These are phyloP conservation scores for Turritis glabra DNA, from an alignment of 345 rosid species.

Conservation along the genomic window DNA sequence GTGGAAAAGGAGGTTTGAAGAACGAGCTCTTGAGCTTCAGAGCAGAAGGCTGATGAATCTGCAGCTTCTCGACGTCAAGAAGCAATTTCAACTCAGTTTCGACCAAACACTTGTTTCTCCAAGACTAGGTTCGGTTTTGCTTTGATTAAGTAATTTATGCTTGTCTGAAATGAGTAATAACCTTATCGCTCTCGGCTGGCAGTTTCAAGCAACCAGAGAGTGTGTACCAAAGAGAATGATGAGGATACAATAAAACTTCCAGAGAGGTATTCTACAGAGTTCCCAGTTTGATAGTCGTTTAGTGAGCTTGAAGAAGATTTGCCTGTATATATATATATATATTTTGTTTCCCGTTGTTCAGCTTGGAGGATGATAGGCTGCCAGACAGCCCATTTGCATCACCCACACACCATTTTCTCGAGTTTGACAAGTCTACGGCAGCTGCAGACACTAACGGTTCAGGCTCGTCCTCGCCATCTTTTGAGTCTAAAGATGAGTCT, in stretches of 20 bases:
- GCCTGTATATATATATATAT: no score
- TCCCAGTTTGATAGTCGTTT: not conserved
- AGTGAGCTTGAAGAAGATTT: not conserved
- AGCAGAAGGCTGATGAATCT: slow-evolving; percentile 63
- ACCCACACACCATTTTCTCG: slow-evolving; percentile 9
- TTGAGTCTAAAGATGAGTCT: slow-evolving; percentile 37
- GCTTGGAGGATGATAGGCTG: slow-evolving; percentile 33
- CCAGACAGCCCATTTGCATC: slow-evolving; percentile 33
- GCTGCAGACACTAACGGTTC: slow-evolving; percentile 30
- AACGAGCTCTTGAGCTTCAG: slow-evolving; percentile 64
- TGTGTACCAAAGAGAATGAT: slow-evolving; percentile 1
- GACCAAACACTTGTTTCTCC: slow-evolving; percentile 34
- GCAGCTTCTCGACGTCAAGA: slow-evolving; percentile 70
- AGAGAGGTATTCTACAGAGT: slow-evolving; percentile 7
- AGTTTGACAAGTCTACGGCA: not conserved
- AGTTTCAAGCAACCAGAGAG: not conserved
- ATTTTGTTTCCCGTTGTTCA: not conserved
- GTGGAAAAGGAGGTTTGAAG: slow-evolving; percentile 73
- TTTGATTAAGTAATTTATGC: not conserved
- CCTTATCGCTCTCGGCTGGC: not conserved
- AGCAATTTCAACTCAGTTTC: slow-evolving; percentile 58
- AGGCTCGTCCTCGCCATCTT: slow-evolving; percentile 24
- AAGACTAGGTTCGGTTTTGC: slow-evolving; percentile 23
- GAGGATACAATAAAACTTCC: slow-evolving; percentile 15
- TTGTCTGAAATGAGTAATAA: not conserved